Conservation (phyloP, 768 basidiomycete species). For the Serendipita sp. region DNA sequence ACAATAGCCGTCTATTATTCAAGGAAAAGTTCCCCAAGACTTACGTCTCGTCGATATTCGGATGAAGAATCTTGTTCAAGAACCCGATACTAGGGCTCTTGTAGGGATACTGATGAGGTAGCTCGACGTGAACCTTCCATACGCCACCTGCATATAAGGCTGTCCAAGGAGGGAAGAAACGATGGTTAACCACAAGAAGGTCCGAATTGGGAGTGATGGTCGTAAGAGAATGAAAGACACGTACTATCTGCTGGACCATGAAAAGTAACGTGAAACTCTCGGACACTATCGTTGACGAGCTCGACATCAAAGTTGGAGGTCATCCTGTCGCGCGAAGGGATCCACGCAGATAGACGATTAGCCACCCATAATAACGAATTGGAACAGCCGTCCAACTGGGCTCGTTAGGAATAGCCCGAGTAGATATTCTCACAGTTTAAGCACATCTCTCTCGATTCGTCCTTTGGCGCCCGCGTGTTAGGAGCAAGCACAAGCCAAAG, state of each 20-base stretch:
- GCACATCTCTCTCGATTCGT: conserved; percentile 96
- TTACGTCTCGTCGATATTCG: conserved; percentile 95
- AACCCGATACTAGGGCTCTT: conserved; percentile 98
- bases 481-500: too few relatives aligned
- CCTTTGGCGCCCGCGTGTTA: conserved; percentile 48
- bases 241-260: conserved; percentile 86
- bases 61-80: conserved; percentile 99
- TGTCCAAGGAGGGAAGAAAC: conserved; percentile 18
- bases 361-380: background rate
- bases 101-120: conserved; percentile 97
- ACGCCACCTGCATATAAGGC: conserved; percentile 95
- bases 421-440: conserved; percentile 67
- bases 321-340: conserved; percentile 34
- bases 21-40: background rate
- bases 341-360: conserved; percentile 3
- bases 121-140: conserved; percentile 99
- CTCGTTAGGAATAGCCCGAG: too few relatives aligned
- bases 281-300: conserved; percentile 96
- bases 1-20: too few relatives aligned
- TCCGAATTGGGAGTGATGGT: conserved; percentile 3
- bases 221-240: conserved; percentile 17
- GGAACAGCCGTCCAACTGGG: too few relatives aligned
- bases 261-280: conserved; percentile 96
- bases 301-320: conserved; percentile 99
- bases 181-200: background rate